Evolutionary conservation across 192 early-diverging fungal species (phyloP), one percentile per base, ranked within the genome.

Genomic region (Geranomyces variabilis): DNA sequence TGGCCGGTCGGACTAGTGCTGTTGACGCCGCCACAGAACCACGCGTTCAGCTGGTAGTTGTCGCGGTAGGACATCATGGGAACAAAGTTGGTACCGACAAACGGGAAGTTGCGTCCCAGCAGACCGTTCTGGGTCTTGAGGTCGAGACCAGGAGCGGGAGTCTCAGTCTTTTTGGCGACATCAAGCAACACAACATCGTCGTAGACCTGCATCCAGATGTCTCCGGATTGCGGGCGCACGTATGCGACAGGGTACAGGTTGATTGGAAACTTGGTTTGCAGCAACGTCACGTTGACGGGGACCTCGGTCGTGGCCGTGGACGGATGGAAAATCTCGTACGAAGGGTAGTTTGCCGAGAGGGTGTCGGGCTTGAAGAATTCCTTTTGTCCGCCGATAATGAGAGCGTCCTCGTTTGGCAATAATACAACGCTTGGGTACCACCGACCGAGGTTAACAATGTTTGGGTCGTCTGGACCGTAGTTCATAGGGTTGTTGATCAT

Each of bases 11-110:
- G 30, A 70, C 22, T 49, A 21, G 55, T 55, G 1, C 46, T 24
- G 22, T 76, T 71, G 33, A 70, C 72, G 19, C 80, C 80, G 19
- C 80, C 80, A 63, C 80, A 81, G 55, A 81, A 29, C 70, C 74
- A 62, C 63, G 78, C 33, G 21, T 57, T 66, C 26, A 71, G 58
- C 22, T 67, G 59, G 64, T 76, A 81, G 26, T 72, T 61, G 46
- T 61, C 55, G 17, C 33, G n/a, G 2, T 57, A 55, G 14, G 65
- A 72, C 59, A 79, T 24, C 45, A 75, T 76, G 0, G 75, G 74
- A 14, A 81, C 19, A 41, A 72, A 75, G 44, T 62, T 45, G 1
- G 77, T 73, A 5, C 75, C 75, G 12, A 75, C 62, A 48, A 76
- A 68, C n/a, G 75, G 70, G 45, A 71, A 71, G 44, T 29, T 63